phyloP scores from a whole-genome alignment of 352 stramenopile genomes.

The Thraustochytrium striatum region DNA sequence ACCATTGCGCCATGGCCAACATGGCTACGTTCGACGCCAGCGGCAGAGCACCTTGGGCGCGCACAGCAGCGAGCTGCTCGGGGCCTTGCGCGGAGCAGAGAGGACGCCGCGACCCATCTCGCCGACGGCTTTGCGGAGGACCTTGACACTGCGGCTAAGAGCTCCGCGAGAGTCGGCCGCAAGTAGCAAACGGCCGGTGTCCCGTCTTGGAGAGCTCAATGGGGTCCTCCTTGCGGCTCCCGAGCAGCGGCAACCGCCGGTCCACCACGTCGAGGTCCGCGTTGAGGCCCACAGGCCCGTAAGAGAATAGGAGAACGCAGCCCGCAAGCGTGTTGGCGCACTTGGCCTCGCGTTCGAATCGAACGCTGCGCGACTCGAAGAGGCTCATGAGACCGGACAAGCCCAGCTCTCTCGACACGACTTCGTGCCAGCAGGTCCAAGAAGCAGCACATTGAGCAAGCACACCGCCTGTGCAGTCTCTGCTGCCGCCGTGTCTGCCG shows the following conservation, averaged over 20 bases:
- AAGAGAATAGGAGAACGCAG: slow-evolving; percentile 9
- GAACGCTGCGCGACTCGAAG: background rate
- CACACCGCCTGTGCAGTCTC: too few relatives aligned
- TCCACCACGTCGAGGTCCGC: background rate
- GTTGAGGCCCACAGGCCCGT: slow-evolving; percentile 2
- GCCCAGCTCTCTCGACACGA: background rate
- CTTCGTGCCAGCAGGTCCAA: background rate
- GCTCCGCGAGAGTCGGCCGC: background rate
- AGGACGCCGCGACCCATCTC: background rate
- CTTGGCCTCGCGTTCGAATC: background rate
- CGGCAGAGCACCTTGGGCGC: too few relatives aligned
- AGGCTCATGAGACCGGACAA: background rate
- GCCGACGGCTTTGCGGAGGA: background rate
- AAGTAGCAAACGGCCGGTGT: background rate
- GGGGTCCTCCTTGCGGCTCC: background rate
- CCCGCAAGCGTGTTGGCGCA: background rate
- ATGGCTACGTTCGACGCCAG: background rate
- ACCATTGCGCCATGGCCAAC: background rate
- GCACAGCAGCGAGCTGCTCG: too few relatives aligned
- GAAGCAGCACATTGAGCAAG: too few relatives aligned
- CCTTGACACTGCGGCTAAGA: background rate
- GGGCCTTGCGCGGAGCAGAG: background rate
- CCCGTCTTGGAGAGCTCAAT: background rate
- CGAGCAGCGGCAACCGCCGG: background rate
- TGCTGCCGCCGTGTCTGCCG: too few relatives aligned